phyloP scores from a whole-genome alignment of 495 filamentous ascomycete species.

The Entonaema liquescens region DNA sequence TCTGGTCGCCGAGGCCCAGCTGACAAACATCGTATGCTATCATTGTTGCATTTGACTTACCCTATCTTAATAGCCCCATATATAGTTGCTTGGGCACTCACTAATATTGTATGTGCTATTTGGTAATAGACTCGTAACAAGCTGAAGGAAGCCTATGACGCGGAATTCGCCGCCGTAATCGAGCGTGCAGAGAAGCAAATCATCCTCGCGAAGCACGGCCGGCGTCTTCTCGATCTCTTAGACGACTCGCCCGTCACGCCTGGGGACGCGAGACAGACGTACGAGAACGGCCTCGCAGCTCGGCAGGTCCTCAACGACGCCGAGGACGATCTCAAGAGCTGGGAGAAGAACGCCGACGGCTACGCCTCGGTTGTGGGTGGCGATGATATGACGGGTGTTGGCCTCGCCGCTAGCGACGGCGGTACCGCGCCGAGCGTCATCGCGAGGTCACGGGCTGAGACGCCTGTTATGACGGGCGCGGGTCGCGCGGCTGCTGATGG shows the following conservation, averaged over 20 bases:
- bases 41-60: not conserved
- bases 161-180: slow-evolving; percentile 85
- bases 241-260: slow-evolving; percentile 92
- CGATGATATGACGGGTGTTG: slow-evolving; percentile 8
- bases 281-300: slow-evolving; percentile 69
- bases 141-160: slow-evolving; percentile 89
- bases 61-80: not conserved
- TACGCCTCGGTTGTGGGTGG: slow-evolving; percentile 13
- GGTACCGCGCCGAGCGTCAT: not conserved
- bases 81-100: not conserved
- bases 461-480: slow-evolving; percentile 5
- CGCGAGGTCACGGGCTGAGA: slow-evolving; percentile 2
- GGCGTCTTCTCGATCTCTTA: slow-evolving; percentile 83
- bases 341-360: slow-evolving; percentile 63
- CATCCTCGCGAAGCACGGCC: slow-evolving; percentile 88
- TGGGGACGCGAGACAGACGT: slow-evolving; percentile 75
- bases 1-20: slow-evolving; percentile 93
- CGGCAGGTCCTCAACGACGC: slow-evolving; percentile 91
- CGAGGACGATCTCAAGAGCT: slow-evolving; percentile 83
- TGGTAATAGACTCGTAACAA: slow-evolving; percentile 80
- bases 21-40: slow-evolving; percentile 83
- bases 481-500: slow-evolving; percentile 5
- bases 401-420: not conserved
- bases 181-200: slow-evolving; percentile 97
- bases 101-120: not conserved